Evolutionary conservation across 1,139 yeast genomes (phyloP).

Genomic region (Yamadazyma friedrichii): DNA sequence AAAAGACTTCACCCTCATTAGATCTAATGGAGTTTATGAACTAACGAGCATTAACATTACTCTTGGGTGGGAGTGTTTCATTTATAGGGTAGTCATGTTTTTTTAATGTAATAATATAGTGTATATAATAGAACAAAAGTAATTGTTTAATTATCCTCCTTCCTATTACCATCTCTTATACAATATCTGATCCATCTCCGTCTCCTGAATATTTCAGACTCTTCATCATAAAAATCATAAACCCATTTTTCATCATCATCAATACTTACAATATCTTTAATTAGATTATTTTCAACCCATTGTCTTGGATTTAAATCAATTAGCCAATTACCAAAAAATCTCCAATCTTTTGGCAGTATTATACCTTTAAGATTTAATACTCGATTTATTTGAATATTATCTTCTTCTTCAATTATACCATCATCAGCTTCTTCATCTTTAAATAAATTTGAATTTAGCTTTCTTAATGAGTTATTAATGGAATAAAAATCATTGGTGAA

Average conservation of each 20-base stretch:
- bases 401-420: constrained; percentile 16
- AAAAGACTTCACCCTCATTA: constrained; percentile 37
- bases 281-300: constrained; percentile 56
- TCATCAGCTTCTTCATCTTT: constrained; percentile 16
- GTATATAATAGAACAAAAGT: neutral
- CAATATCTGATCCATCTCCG: constrained; percentile 51
- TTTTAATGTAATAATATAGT: neutral
- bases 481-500: constrained; percentile 57
- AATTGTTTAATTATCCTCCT: neutral
- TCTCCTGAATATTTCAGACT: constrained; percentile 38
- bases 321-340: constrained; percentile 51
- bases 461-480: constrained; percentile 26
- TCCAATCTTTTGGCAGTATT: constrained; percentile 59
- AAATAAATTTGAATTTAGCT: constrained; percentile 13
- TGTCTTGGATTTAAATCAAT: constrained; percentile 55
- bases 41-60: neutral
- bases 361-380: constrained; percentile 22
- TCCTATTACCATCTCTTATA: constrained; percentile 8
- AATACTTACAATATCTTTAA: constrained; percentile 53
- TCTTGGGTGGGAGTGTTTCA: no score
- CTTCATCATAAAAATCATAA: constrained; percentile 46
- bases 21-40: constrained; percentile 47
- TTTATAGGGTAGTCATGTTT: no score
- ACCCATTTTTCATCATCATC: constrained; percentile 80
- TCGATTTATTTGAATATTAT: constrained; percentile 13